These are phyloP conservation scores for Phaeosphaeria sp. DNA, from an alignment of 2,329 filamentous ascomycete genomes.

Conservation along the genomic window DNA sequence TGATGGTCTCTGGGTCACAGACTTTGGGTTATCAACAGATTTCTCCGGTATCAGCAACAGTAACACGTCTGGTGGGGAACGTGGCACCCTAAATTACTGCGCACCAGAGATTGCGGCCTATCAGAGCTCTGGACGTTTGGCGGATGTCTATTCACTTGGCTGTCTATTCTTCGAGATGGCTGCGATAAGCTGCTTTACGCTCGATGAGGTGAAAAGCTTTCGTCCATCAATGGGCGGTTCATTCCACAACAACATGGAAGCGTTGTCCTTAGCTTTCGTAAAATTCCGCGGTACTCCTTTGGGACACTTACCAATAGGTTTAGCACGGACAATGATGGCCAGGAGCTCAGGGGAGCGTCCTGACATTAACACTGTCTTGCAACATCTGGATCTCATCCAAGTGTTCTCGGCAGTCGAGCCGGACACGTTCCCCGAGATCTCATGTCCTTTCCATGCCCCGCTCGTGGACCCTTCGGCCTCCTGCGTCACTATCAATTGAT, in stretches of 20 bases:
- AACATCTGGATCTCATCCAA: neutral
- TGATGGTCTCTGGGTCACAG: constrained; percentile 2
- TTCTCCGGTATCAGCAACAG: constrained; percentile 7
- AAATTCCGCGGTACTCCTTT: neutral
- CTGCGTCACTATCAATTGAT: neutral
- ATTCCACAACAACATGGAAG: neutral
- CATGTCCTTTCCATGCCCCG: neutral
- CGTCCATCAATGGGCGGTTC: neutral
- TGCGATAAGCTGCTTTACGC: neutral
- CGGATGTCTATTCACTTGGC: constrained; percentile 21
- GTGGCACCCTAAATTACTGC: constrained; percentile 16
- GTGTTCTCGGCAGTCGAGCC: neutral
- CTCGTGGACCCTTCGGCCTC: neutral
- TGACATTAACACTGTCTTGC: neutral
- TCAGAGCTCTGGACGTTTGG: constrained; percentile 6
- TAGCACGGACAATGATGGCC: neutral
- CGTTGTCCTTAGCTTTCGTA: neutral
- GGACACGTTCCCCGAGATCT: neutral
- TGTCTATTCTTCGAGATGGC: constrained; percentile 19
- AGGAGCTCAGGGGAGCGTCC: neutral
- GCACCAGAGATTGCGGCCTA: constrained; percentile 16
- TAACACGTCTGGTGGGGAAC: constrained; percentile 1
- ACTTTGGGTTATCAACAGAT: constrained; percentile 12
- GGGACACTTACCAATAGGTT: neutral
- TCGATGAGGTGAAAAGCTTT: neutral